Conservation (phyloP, 352 stramenopile species). For the Hyaloperonospora brassicae region DNA sequence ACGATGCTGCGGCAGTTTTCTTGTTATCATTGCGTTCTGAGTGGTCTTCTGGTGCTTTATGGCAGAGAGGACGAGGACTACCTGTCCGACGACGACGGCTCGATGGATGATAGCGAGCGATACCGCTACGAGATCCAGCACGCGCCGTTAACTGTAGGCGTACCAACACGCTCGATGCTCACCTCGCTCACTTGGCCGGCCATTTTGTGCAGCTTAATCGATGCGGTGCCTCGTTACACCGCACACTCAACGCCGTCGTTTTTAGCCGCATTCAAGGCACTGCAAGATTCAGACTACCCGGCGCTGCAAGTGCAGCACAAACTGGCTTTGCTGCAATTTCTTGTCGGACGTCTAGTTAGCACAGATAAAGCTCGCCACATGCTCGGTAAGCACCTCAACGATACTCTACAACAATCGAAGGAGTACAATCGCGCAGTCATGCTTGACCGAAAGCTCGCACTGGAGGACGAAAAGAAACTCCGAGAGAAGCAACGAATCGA, state of each 20-base stretch:
- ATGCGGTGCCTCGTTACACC: constrained; percentile 63
- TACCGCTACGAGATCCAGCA: constrained; percentile 79
- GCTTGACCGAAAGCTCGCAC: constrained; percentile 48
- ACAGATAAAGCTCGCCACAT: constrained; percentile 63
- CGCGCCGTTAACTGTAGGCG: constrained; percentile 64
- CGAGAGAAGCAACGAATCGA: constrained; percentile 67
- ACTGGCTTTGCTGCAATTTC: constrained; percentile 59
- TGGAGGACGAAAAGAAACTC: constrained; percentile 79
- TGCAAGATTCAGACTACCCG: constrained; percentile 50
- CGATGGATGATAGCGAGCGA: constrained; percentile 72
- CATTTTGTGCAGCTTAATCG: constrained; percentile 57
- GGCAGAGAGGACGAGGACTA: constrained; percentile 77
- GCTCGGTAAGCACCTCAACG: constrained; percentile 49
- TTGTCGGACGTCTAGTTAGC: constrained; percentile 45
- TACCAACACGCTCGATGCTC: constrained; percentile 74
- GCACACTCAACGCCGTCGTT: constrained; percentile 33
- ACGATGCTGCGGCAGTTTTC: neutral
- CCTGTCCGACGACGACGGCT: constrained; percentile 72
- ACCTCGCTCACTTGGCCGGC: constrained; percentile 76
- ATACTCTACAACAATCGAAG: constrained; percentile 53
- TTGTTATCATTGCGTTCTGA: neutral
- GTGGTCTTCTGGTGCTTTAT: neutral
- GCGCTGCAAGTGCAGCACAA: constrained; percentile 51
- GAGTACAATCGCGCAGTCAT: constrained; percentile 65
- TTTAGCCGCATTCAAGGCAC: constrained; percentile 34